Evolutionary conservation across 1,139 yeast genomes (phyloP).

Genomic region (Geotrichum reessii): DNA sequence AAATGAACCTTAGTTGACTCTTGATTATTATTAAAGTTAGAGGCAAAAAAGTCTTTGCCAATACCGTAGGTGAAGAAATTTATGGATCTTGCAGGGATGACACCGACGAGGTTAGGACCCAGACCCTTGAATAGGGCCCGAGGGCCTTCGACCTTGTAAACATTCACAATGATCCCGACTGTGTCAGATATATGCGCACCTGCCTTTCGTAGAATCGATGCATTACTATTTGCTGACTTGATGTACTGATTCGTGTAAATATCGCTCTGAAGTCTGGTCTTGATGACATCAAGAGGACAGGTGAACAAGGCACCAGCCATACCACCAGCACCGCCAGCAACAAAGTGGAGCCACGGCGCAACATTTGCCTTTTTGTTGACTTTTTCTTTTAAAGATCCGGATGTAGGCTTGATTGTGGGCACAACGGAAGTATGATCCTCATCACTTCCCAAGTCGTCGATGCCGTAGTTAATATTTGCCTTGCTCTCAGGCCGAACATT

Average conservation of each 20-base stretch:
- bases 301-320: slow-evolving; percentile 96
- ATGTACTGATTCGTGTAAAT: slow-evolving; percentile 42
- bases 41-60: slow-evolving; percentile 67
- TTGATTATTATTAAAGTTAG: slow-evolving; percentile 59
- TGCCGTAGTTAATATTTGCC: not conserved
- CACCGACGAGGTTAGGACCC: slow-evolving; percentile 96
- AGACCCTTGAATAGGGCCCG: slow-evolving; percentile 87
- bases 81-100: slow-evolving; percentile 96
- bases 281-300: slow-evolving; percentile 93
- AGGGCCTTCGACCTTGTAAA: slow-evolving; percentile 72
- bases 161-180: slow-evolving; percentile 58
- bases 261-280: slow-evolving; percentile 90
- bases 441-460: slow-evolving; percentile 13
- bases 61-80: slow-evolving; percentile 96
- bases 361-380: slow-evolving; percentile 33
- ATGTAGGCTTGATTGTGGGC: slow-evolving; percentile 11
- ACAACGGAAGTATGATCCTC: slow-evolving; percentile 16
- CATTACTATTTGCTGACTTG: slow-evolving; percentile 27
- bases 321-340: slow-evolving; percentile 99
- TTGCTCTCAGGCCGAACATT: not conserved
- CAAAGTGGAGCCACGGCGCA: slow-evolving; percentile 90
- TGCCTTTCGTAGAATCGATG: slow-evolving; percentile 39
- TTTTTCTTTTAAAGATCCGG: slow-evolving; percentile 12
- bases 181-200: slow-evolving; percentile 79
- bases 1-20: slow-evolving; percentile 86